Base-by-base conservation (phyloP, 192 early-diverging fungal genomes). In the Coemansia sp. region DNA sequence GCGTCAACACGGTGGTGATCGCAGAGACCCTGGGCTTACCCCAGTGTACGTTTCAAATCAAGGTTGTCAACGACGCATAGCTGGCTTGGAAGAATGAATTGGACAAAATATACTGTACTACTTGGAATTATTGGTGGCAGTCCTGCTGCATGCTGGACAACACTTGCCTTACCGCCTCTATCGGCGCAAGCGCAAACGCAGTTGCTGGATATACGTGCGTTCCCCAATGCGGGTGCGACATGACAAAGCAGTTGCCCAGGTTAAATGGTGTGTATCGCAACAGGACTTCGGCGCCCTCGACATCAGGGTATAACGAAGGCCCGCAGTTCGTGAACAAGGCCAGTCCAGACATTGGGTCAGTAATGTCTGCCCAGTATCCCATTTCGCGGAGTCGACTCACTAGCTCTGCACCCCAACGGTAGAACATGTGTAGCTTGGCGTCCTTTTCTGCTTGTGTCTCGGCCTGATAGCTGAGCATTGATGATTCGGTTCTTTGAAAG, bases 141-240 rank as follows among this genome's bases (percentile, higher is more conserved):
- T 7, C 48, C 48, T 16, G 19, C 40, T 44, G 63, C 81, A 84
- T 73, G 10, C 46, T 71, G n/a, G 59, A 59, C 13, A 84, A 44
- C 16, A 45, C 51, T n/a, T 62, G 29, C 13, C 31, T 48, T 16
- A 90, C 69, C 13, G 81, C 74, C 6, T 89, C 84, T 6, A 69
- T 27, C 11, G 93, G 92, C 5, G 94, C 92, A 14, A 88, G 88
- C 6, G 93, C 88, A 63, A 98, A 96, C 35, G 94, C 79, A 0
- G 94, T 94, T 1, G 90, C 88, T 10, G 96, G 96, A 72, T 98
- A 98, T 59, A 91, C 87, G 46, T 91, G 86, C 51, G 93, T 94
- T 2, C 92, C 93, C 96, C 96, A 98, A 63, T 74, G 72, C 9
- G 96, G 96, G 64, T 98, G 96, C 34, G 90, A 70, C 33, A 98